Base-by-base conservation (phyloP, 345 rosid species). In the Carallia brachiata region DNA sequence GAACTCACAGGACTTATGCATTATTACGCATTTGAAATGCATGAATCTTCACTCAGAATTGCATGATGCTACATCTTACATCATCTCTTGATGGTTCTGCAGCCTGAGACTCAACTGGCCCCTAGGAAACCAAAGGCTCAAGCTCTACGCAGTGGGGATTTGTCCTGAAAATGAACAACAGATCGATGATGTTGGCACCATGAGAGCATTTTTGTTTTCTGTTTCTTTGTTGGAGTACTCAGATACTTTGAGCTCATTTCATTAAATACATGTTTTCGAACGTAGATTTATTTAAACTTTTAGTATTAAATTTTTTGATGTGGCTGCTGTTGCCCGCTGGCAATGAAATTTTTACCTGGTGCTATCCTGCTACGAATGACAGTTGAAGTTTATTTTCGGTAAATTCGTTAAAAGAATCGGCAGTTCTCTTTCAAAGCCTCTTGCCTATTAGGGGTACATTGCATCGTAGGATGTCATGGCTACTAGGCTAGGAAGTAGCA, bases 51-150 rank as follows among this genome's bases (percentile, higher is more conserved):
- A 4, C 31, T 56, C 0, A 1, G 34, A 32, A 56, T 4, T 12
- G 47, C 30, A 28, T 34, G 30, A 2, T 12, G 3, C 57, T 40
- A 17, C 40, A 28, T 57, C 58, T 61, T 7, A 57, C 10, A 18
- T 36, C 32, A 1, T 27, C 9, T 16, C 30, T 7, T 8, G 13
- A 56, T 68, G 36, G 17, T 77, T 72, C 69, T 78, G 77, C 75
- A 87, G 91, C 83, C 89, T 6, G 89, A 87, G 72, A 85, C 85
- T 61, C 89, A 85, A 73, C 69, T 87, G 74, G 86, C 88, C 58
- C 68, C 85, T 5, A 71, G 78, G 75, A 82, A 84, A 65, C 23
- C 81, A 7, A 84, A 73, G 79, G 62, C 72, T 37, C 65, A 67
- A 61, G 61, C 75, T 30, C 66, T 63, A 32, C 73, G 71, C 40